Conservation (phyloP, 1,284 basidiomycete genomes). For the Cystodermella granulosa region DNA sequence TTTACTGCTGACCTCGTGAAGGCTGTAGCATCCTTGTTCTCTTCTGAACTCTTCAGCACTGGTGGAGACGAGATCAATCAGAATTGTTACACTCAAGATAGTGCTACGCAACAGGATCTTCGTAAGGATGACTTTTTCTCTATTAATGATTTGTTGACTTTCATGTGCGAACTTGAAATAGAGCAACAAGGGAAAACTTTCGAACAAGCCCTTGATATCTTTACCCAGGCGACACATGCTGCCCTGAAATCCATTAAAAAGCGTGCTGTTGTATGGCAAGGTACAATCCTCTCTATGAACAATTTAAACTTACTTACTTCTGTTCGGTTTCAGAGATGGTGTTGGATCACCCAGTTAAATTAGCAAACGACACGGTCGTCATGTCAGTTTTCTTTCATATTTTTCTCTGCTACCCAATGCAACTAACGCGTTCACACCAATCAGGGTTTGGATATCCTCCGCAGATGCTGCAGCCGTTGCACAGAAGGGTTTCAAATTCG, state of each 20-base stretch:
- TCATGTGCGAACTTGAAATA: slow-evolving; percentile 6
- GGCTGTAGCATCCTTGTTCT: slow-evolving; percentile 44
- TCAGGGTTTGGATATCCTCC: slow-evolving; percentile 70
- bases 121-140: slow-evolving; percentile 28
- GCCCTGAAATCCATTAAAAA: slow-evolving; percentile 40
- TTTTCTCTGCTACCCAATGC: slow-evolving; percentile 2
- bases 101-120: slow-evolving; percentile 53
- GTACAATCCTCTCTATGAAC: slow-evolving; percentile 15
- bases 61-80: slow-evolving; percentile 82
- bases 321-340: slow-evolving; percentile 57
- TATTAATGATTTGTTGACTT: not conserved
- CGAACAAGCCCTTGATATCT: slow-evolving; percentile 59
- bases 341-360: slow-evolving; percentile 57
- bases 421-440: not conserved
- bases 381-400: slow-evolving; percentile 43
- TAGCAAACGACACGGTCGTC: slow-evolving; percentile 68
- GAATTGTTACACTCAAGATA: slow-evolving; percentile 63
- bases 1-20: slow-evolving; percentile 37
- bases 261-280: slow-evolving; percentile 47
- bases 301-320: not conserved
- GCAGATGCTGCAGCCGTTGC: slow-evolving; percentile 56
- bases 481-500: slow-evolving; percentile 54
- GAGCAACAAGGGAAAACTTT: slow-evolving; percentile 47
- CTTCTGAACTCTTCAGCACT: slow-evolving; percentile 63
- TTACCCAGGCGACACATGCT: slow-evolving; percentile 46